These are phyloP conservation scores for Aplosporella prunicola DNA, from an alignment of 2,329 filamentous ascomycete species.

Conservation along the genomic window DNA sequence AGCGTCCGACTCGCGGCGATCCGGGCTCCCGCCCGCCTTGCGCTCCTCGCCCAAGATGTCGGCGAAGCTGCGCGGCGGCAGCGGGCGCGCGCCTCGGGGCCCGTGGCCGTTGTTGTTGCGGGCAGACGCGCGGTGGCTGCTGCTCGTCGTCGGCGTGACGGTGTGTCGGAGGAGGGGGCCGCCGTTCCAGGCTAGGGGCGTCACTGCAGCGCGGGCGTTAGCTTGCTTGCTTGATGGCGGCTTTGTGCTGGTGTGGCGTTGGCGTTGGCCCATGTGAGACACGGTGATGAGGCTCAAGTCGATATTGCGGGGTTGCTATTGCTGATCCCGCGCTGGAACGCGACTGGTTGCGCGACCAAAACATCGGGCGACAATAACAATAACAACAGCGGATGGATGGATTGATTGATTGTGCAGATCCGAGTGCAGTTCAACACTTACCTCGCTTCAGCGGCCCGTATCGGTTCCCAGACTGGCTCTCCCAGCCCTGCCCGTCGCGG, in stretches of 20 bases:
- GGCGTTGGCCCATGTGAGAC: neutral
- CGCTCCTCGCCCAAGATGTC: too few relatives aligned
- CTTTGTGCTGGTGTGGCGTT: neutral
- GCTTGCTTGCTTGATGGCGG: too few relatives aligned
- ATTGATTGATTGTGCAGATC: neutral
- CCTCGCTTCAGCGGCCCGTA: constrained; percentile 40
- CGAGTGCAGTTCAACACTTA: neutral
- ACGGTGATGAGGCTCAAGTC: too few relatives aligned
- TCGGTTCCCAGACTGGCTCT: constrained; percentile 40
- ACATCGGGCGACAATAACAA: neutral
- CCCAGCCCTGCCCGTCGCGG: constrained; percentile 40
- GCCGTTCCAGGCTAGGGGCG: constrained; percentile 6
- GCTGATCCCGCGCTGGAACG: too few relatives aligned
- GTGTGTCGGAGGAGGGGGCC: constrained; percentile 5
- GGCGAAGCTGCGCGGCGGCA: too few relatives aligned
- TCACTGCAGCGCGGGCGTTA: neutral
- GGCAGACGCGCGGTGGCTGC: too few relatives aligned
- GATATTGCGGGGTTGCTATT: too few relatives aligned
- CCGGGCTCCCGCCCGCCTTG: too few relatives aligned
- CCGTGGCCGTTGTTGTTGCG: too few relatives aligned
- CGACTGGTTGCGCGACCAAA: neutral
- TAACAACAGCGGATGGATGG: neutral
- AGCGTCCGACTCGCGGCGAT: too few relatives aligned
- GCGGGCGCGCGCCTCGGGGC: too few relatives aligned
- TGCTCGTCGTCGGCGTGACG: too few relatives aligned